Base-by-base conservation (phyloP, 345 rosid genomes). In the Citrus medica region DNA sequence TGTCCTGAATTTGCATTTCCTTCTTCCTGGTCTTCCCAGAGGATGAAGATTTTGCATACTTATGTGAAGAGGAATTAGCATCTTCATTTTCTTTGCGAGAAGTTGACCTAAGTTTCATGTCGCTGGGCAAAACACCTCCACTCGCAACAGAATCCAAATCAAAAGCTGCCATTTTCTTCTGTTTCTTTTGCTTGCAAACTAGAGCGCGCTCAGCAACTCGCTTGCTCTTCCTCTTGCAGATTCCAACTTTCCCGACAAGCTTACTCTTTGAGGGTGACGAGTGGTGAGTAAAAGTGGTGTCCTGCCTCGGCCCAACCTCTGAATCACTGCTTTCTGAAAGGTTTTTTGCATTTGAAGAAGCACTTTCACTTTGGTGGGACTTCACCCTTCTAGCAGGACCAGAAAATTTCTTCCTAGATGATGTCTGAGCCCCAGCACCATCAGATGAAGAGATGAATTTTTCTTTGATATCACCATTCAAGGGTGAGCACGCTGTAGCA, bases 271-370 rank as follows among this genome's bases (percentile, higher is more conserved):
- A 83, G 19, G 94, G 86, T 78, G 94, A 87, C 79, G 81, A 79
- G 32, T 77, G 83, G 71, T 81, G 76, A 61, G 87, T 62, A 24
- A 88, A 76, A 78, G 81, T 51, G 58, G 86, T 84, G 73, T 88
- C 94, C 56, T 84, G 92, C 80, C 76, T 82, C 53, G 85, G 87
- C 80, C 93, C 94, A 33, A 81, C 87, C 84, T 92, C 99, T 56
- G 98, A 94, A 76, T 94, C 99, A 74, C 99, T 96, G 81, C 97
- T 89, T 75, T 86, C 98, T 79, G 92, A 85, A 73, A 85, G 68
- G 78, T 84, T 87, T 88, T 90, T 93, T n/a, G 86, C 95, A 85
- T 89, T 97, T 75, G 98, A 94, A 7, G 98, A 94, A 27, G 99
- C 97, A 87, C 98, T 94, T 87, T 94, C 98, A 84, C 93, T 89